Base-by-base conservation (phyloP, 306 rosid genomes). In the Prunus mira region DNA sequence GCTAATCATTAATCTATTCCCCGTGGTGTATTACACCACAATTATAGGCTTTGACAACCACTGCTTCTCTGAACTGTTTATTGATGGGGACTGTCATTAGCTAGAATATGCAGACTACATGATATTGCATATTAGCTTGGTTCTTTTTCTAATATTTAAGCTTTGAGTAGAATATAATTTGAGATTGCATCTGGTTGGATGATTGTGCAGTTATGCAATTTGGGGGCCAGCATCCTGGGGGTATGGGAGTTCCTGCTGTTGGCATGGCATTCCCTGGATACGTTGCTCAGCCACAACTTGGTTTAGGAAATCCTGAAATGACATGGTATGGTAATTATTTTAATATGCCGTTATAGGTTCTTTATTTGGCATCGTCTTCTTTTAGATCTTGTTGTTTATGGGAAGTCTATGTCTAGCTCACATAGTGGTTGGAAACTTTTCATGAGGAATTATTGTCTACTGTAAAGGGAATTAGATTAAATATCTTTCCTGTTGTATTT, bases 251-350 rank as follows among this genome's bases (percentile, higher is more conserved):
- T 86, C 99, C 99, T 65, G 96, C 99, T 56, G 98, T 96, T 73
- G 99, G 99, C 74, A 96, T 96, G 99, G 99, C 99, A 32, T 92
- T 91, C 81, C 99, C 99, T 34, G 99, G 99, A 77, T 96, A 96
- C 80, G 99, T 96, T 84, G 89, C 87, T 75, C 89, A 92, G 79
- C 88, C 96, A 46, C 96, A 93, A 83, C 91, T 79, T 83, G 96
- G 98, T 75, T 65, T 87, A 75, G 99, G 97, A 83, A 96, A 86
- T 73, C 87, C 97, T 66, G 99, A 96, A 88, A 92, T 92, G 99
- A 86, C 98, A 60, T 96, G 99, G 99, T 96, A 85, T 22, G 27
- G 24, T 17, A 54, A 9, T 25, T 46, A 18, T 32, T 63, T 82
- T 54, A 15, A 4, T 12, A 43, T 77, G 49, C 19, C 12, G 10